A percentile compares a stretch with the other conserved stretches of the same genome.
phyloP scores from a whole-genome alignment of 495 filamentous ascomycete species.

The Bryoglossum gracile region DNA sequence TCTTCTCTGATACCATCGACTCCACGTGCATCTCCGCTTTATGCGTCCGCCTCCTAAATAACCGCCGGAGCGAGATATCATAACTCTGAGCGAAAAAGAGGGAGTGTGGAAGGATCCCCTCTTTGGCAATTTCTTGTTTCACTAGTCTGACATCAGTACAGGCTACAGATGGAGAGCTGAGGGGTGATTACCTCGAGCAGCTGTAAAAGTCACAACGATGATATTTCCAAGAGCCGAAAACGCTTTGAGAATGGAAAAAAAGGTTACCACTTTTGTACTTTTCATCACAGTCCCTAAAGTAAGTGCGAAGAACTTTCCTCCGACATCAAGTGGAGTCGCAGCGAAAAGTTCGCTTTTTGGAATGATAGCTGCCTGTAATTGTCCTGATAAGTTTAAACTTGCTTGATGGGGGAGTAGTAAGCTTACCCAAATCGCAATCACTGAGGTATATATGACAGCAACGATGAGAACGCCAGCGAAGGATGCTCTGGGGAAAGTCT shows the following conservation, averaged over 20 bases:
- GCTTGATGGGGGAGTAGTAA: not conserved
- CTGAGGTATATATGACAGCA: conserved; percentile 11
- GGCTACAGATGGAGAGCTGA: too few species aligned
- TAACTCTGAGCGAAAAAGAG: conserved; percentile 32
- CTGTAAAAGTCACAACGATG: conserved; percentile 41
- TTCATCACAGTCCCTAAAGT: not conserved
- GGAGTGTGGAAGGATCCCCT: conserved; percentile 43
- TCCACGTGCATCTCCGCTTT: not conserved
- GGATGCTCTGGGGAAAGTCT: conserved; percentile 18
- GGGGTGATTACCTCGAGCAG: conserved; percentile 32
- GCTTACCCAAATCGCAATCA: conserved; percentile 12
- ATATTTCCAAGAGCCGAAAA: conserved; percentile 17
- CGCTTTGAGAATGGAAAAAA: conserved; percentile 1
- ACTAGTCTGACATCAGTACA: conserved; percentile 11
- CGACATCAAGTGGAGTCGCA: conserved; percentile 4
- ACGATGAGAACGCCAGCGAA: conserved; percentile 9
- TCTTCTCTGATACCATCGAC: conserved; percentile 22
- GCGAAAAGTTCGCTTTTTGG: not conserved
- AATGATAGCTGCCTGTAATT: not conserved
- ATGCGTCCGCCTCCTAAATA: not conserved
- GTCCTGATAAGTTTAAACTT: conserved; percentile 3
- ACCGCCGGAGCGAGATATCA: not conserved
- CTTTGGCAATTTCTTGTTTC: conserved; percentile 48
- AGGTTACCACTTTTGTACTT: not conserved
- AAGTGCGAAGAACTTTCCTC: not conserved